Evolutionary conservation across 805 yeast species (phyloP).

Genomic region (Sugiyamaella qingdaonensis): DNA sequence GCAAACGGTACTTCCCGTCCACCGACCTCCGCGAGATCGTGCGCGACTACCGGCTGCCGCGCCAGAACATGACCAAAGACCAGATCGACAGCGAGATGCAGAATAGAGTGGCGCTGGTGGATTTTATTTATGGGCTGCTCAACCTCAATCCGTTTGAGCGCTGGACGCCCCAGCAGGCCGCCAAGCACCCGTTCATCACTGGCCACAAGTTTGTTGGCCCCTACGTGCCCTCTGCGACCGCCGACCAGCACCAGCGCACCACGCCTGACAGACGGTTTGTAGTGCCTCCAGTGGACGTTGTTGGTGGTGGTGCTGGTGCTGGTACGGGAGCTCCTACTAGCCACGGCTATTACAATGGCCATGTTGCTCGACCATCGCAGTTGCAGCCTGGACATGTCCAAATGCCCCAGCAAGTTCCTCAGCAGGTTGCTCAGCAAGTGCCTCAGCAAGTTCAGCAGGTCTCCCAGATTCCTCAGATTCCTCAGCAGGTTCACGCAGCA

Average conservation of each 20-base stretch:
- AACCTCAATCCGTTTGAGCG: conserved; percentile 89
- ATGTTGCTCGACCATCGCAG: not conserved
- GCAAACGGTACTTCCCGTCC: conserved; percentile 75
- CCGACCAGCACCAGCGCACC: not conserved
- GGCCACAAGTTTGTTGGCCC: conserved; percentile 50
- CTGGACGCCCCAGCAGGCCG: conserved; percentile 96
- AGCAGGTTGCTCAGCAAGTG: no score
- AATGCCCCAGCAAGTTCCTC: no score
- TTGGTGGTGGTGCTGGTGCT: not conserved
- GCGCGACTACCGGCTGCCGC: conserved; percentile 56
- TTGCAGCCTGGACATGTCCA: no score
- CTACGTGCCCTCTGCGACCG: conserved; percentile 24
- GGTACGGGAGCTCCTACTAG: no score
- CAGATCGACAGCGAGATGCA: conserved; percentile 65
- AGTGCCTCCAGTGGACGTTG: not conserved
- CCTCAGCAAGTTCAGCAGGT: not conserved
- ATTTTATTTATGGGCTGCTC: conserved; percentile 72
- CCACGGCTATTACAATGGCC: not conserved
- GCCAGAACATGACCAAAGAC: conserved; percentile 32
- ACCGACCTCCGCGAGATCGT: conserved; percentile 67
- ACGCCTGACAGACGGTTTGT: not conserved
- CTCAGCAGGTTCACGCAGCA: conserved; percentile 15
- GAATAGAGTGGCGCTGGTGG: conserved; percentile 67
- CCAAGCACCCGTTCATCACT: conserved; percentile 84
- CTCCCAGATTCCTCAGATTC: conserved; percentile 10